Base-by-base conservation (phyloP, 2,329 filamentous ascomycete species). In the Ambrosiella beaveri region DNA sequence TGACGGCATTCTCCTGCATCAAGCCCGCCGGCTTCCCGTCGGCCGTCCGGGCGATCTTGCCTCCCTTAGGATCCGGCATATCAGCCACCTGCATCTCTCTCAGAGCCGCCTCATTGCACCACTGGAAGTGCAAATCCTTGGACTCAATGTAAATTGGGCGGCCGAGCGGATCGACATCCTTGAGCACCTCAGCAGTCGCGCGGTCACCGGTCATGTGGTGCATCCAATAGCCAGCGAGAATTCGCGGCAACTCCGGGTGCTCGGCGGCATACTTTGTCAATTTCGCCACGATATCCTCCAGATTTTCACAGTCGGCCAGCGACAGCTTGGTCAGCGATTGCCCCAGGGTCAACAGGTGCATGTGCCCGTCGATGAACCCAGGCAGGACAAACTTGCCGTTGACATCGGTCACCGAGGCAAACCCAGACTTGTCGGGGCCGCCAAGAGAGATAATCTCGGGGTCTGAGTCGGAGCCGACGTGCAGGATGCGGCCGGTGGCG, bases 331-430 rank as follows among this genome's bases (percentile, higher is more conserved):
- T 71, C 15, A 80, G 69, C 0, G 75, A 73, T 61, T 79, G 75
- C 1, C 77, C 78, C 0, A 79, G 69, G 8, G 77, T 68, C 0
- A 80, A 69, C 8, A 81, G 69, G 63, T 81, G 78, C 66, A 79
- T 72, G 61, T 81, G 78, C 5, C 75, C 76, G 60, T 81, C 78
- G 44, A 80, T 74, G 66, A 81, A 80, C 12, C 77, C 73, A 0
- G 78, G 77, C 1, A 80, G 68, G 2, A 80, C 67, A 1, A 69
- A 71, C 19, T 64, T 64, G 1, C 69, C 68, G 1, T 54, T 56
- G 2, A 72, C 57, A 38, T 72, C 65, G 71, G 71, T 64, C 35
- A 45, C 47, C 7, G 49, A 15, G 13, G 36, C 52, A 40, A 57
- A 55, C 44, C 54, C 54, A 13, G 56, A 58, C 27, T 53, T 57